A percentile compares a stretch with the other conserved stretches of the same genome.
phyloP scores from a whole-genome alignment of 2,329 filamentous ascomycete genomes.

The Aphanocladium album region DNA sequence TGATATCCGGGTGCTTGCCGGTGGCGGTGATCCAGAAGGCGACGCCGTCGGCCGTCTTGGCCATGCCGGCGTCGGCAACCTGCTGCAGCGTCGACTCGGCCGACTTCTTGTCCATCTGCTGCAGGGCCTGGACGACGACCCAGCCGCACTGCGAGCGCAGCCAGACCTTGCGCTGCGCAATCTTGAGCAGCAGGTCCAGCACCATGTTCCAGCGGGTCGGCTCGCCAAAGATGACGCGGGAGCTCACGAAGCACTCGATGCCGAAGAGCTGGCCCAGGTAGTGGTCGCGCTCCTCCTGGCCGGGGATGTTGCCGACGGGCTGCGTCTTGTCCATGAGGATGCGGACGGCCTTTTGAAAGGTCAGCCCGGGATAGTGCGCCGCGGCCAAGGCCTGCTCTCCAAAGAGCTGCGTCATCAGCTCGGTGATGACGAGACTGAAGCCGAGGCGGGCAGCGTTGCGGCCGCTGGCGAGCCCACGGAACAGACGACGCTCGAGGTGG shows the following conservation, averaged over 20 bases:
- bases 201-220: conserved; percentile 59
- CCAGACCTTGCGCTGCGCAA: conserved; percentile 82
- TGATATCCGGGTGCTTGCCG: conserved; percentile 57
- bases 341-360: conserved; percentile 50
- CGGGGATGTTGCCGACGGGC: conserved; percentile 47
- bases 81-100: conserved; percentile 58
- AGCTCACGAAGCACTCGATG: conserved; percentile 78
- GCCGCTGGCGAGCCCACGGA: conserved; percentile 83
- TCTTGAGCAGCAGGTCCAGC: conserved; percentile 66
- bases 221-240: conserved; percentile 62
- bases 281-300: conserved; percentile 80
- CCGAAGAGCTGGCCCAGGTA: conserved; percentile 84
- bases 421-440: conserved; percentile 83
- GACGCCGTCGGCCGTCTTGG: conserved; percentile 80
- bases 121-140: conserved; percentile 69
- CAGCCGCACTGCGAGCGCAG: conserved; percentile 82
- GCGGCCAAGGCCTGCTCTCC: conserved; percentile 41
- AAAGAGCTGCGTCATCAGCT: conserved; percentile 69
- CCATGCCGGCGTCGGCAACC: conserved; percentile 59
- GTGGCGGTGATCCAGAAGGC: conserved; percentile 77
- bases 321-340: conserved; percentile 53
- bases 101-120: conserved; percentile 54
- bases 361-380: conserved; percentile 46
- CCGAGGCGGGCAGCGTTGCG: conserved; percentile 84
- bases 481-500: conserved; percentile 63